Evolutionary conservation across 1,284 basidiomycete genomes (phyloP).

Genomic region (Apiotrichum veenhuisii): DNA sequence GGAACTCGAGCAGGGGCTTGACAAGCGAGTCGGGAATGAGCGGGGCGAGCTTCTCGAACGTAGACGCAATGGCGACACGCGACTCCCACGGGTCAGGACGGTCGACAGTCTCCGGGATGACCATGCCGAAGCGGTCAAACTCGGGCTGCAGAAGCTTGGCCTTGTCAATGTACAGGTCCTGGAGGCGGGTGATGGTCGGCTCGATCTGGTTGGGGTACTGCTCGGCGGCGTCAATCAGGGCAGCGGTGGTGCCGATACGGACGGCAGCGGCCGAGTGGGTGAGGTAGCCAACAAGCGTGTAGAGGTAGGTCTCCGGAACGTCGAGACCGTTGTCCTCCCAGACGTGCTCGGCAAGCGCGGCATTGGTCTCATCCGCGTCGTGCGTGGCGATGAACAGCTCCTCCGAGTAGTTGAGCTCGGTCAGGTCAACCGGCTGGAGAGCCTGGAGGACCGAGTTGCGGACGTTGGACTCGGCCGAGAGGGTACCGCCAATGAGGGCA

Average conservation of each 20-base stretch:
- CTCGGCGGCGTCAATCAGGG: slow-evolving; percentile 73
- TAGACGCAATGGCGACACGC: slow-evolving; percentile 69
- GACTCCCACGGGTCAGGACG: slow-evolving; percentile 88
- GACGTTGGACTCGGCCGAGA: slow-evolving; percentile 85
- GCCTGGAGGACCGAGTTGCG: slow-evolving; percentile 88
- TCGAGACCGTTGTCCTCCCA: slow-evolving; percentile 98
- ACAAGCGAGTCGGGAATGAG: slow-evolving; percentile 65
- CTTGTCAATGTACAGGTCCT: slow-evolving; percentile 79
- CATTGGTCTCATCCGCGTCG: slow-evolving; percentile 89
- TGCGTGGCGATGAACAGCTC: slow-evolving; percentile 87
- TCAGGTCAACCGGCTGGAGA: slow-evolving; percentile 88
- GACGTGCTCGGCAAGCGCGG: slow-evolving; percentile 70
- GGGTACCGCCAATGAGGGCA: slow-evolving; percentile 67
- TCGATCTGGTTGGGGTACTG: slow-evolving; percentile 67
- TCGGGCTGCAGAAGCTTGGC: slow-evolving; percentile 84
- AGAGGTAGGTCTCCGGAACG: slow-evolving; percentile 69
- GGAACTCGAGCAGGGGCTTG: slow-evolving; percentile 78
- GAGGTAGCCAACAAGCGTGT: slow-evolving; percentile 64
- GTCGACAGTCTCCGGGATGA: slow-evolving; percentile 84
- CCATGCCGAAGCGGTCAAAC: slow-evolving; percentile 89
- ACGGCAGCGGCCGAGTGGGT: slow-evolving; percentile 80
- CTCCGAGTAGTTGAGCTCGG: slow-evolving; percentile 87
- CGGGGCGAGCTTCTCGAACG: slow-evolving; percentile 69
- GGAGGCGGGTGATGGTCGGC: slow-evolving; percentile 56
- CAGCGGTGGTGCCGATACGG: slow-evolving; percentile 65